These are phyloP conservation scores for Apium graveolens DNA, from an alignment of 129 eudicot species.

Conservation along the genomic window DNA sequence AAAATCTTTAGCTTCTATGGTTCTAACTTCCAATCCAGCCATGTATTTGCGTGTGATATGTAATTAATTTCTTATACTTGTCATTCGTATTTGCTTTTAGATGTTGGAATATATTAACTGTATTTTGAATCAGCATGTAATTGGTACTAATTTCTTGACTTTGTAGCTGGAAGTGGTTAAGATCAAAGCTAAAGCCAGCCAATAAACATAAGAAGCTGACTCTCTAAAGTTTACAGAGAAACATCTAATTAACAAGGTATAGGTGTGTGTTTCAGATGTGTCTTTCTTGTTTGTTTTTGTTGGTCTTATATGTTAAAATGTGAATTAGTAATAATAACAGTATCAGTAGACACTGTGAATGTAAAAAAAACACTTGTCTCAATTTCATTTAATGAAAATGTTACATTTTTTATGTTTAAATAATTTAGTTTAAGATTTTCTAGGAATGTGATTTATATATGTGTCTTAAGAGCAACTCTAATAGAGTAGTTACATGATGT, in stretches of 20 bases:
- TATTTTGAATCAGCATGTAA: conserved; percentile 7
- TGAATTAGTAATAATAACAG: not conserved
- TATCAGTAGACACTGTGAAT: not conserved
- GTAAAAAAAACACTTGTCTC: not conserved
- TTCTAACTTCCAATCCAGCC: not conserved
- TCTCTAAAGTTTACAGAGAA: conserved; percentile 71
- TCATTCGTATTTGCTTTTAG: not conserved
- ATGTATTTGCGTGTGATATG: too few relatives aligned
- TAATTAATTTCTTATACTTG: not conserved
- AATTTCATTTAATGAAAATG: not conserved
- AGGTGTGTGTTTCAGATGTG: conserved; percentile 3
- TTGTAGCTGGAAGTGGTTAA: conserved; percentile 65
- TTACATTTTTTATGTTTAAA: not conserved
- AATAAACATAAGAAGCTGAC: conserved; percentile 72
- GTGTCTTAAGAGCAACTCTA: too few relatives aligned
- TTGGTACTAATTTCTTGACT: conserved; percentile 3
- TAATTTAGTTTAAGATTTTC: not conserved
- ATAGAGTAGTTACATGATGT: too few relatives aligned
- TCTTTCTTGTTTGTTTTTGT: conserved; percentile 9
- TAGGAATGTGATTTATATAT: not conserved
- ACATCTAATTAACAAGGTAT: conserved; percentile 73
- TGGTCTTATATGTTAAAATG: not conserved
- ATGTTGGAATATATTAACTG: not conserved
- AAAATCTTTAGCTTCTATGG: not conserved
- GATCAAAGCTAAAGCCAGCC: conserved; percentile 45